phyloP scores from a whole-genome alignment of 139 green algal genomes.

The Zygnema cylindricum region DNA sequence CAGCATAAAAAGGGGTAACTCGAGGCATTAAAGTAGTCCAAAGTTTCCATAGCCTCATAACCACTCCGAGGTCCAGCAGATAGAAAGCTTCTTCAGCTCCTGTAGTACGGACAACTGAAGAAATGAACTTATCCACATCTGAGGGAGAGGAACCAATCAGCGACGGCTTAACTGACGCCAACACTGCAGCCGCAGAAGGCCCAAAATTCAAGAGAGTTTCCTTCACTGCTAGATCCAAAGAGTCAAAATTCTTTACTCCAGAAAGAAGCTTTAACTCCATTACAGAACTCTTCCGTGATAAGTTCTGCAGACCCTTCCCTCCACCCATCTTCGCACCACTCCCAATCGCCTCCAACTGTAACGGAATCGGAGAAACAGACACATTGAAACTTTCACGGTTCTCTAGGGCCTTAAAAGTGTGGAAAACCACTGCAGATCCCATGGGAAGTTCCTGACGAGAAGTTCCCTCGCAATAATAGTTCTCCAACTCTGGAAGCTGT shows the following conservation, averaged over 20 bases:
- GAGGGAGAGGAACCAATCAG: neutral
- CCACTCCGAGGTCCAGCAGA: constrained; percentile 85
- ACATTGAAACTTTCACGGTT: neutral
- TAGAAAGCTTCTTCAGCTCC: constrained; percentile 85
- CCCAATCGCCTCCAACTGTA: neutral
- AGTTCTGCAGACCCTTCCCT: neutral
- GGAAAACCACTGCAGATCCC: constrained; percentile 62
- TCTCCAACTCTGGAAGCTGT: constrained; percentile 6
- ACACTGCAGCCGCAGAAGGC: neutral
- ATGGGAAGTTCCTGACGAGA: constrained; percentile 66
- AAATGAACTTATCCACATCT: constrained; percentile 31
- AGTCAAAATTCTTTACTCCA: neutral
- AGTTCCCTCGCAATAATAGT: constrained; percentile 61
- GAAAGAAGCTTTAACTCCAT: neutral
- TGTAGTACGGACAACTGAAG: neutral
- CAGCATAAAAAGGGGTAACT: constrained; percentile 90
- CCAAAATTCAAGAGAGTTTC: neutral
- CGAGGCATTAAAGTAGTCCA: constrained; percentile 85
- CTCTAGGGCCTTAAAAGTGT: constrained; percentile 42
- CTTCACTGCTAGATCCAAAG: neutral
- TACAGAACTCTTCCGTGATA: neutral
- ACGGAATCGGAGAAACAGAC: neutral
- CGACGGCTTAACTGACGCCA: constrained; percentile 36
- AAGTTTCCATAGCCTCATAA: constrained; percentile 77
- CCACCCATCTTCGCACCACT: neutral